Evolutionary conservation across 2,329 filamentous ascomycete genomes (phyloP).

Genomic region (Chaetomium strumarium): DNA sequence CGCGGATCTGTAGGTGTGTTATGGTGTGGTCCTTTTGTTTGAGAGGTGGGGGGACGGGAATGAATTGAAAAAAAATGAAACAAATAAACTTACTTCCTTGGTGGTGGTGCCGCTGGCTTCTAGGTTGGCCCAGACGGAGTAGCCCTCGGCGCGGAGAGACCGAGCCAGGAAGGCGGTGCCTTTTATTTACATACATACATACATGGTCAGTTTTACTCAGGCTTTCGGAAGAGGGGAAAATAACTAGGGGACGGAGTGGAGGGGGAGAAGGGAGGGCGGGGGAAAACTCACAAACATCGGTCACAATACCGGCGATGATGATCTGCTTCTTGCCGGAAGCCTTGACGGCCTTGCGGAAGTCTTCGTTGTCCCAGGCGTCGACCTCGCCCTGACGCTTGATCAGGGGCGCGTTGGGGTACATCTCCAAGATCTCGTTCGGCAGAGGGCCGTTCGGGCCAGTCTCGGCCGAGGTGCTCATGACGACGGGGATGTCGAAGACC

Average conservation of each 20-base stretch:
- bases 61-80: background rate
- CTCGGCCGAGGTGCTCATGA: conserved; percentile 66
- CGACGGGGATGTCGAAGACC: conserved; percentile 60
- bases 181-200: background rate
- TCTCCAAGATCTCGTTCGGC: conserved; percentile 60
- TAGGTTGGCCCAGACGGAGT: conserved; percentile 67
- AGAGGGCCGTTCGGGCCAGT: conserved; percentile 62
- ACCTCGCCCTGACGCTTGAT: conserved; percentile 66
- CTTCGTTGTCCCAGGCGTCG: conserved; percentile 68
- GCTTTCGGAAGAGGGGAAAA: background rate
- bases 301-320: conserved; percentile 66
- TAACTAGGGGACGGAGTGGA: too few relatives aligned
- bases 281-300: conserved; percentile 56
- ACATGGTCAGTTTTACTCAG: background rate
- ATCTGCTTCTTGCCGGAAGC: conserved; percentile 63
- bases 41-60: background rate
- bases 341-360: conserved; percentile 60
- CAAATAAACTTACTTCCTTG: conserved; percentile 9
- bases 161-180: conserved; percentile 66
- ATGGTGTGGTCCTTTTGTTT: background rate
- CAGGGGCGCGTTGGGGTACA: conserved; percentile 61
- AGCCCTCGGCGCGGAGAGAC: conserved; percentile 64
- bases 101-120: conserved; percentile 65
- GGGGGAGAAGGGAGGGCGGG: too few relatives aligned
- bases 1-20: conserved; percentile 45